Conservation (phyloP, 495 filamentous ascomycete genomes). For the Aspergillus homomorphus region DNA sequence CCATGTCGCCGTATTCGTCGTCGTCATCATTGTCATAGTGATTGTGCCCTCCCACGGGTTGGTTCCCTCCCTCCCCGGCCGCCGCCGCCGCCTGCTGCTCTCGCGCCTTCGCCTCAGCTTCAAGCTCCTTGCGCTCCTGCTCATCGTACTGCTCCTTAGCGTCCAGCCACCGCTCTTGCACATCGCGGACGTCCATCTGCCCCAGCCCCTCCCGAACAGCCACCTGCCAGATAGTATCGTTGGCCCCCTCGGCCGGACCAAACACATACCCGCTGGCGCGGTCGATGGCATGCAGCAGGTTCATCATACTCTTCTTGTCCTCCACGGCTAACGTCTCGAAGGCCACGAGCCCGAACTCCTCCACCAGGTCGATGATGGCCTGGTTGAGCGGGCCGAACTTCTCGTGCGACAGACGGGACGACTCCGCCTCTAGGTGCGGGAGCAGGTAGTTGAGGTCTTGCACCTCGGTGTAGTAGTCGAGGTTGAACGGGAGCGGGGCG, state of each 20-base stretch:
- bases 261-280: conserved; percentile 91
- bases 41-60: too few relatives aligned
- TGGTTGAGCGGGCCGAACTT: conserved; percentile 83
- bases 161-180: conserved; percentile 95
- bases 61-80: too few relatives aligned
- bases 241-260: conserved; percentile 83
- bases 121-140: conserved; percentile 65
- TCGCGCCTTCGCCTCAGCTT: conserved; percentile 53
- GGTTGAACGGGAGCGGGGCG: conserved; percentile 80
- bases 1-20: conserved; percentile 35
- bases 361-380: conserved; percentile 80
- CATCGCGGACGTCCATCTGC: conserved; percentile 75
- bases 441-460: conserved; percentile 84
- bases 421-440: conserved; percentile 66
- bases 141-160: conserved; percentile 85
- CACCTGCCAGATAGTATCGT: conserved; percentile 91
- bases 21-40: conserved; percentile 29
- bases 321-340: conserved; percentile 96
- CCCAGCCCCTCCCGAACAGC: conserved; percentile 84
- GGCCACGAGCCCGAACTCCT: conserved; percentile 81
- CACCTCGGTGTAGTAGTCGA: conserved; percentile 98
- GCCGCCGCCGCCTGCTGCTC: conserved; percentile 20
- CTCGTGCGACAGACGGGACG: conserved; percentile 53
- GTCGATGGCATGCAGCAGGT: conserved; percentile 80
- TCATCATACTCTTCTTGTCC: conserved; percentile 94